phyloP scores from a whole-genome alignment of 169 alveolate species.

The Cryptosporidium ryanae region DNA sequence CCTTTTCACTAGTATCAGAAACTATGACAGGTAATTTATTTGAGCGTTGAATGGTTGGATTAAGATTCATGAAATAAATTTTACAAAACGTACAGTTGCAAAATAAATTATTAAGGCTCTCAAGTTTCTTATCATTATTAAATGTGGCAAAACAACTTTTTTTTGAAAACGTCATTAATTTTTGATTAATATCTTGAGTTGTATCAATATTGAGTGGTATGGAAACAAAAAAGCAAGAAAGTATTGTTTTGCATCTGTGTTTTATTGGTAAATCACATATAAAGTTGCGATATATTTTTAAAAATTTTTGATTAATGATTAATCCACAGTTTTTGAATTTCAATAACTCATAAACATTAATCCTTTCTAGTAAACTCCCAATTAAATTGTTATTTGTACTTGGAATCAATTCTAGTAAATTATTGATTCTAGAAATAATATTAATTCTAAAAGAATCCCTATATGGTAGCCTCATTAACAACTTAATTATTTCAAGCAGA shows the following conservation, averaged over 20 bases:
- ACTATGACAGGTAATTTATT: slow-evolving; percentile 5
- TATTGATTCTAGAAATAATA: background rate
- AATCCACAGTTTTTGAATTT: background rate
- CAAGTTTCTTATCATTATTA: background rate
- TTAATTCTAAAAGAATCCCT: slow-evolving; percentile 1
- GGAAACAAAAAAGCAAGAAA: no score
- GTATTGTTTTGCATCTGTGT: no score
- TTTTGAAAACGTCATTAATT: background rate
- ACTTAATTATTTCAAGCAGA: background rate
- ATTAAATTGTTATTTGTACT: background rate
- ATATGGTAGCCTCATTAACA: background rate
- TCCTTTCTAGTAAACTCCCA: background rate
- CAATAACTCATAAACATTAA: background rate
- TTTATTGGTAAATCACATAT: background rate
- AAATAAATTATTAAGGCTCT: background rate
- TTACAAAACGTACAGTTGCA: slow-evolving; percentile 42
- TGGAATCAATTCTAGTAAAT: no score
- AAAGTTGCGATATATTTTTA: slow-evolving; percentile 4
- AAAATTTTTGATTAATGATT: background rate
- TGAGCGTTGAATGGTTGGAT: background rate
- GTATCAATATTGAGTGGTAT: no score
- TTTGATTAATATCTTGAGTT: no score
- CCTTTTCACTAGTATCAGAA: background rate
- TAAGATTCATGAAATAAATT: background rate
- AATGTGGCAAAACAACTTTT: background rate